These are phyloP conservation scores for Eimeria acervulina DNA, from an alignment of 169 alveolate species.

Conservation along the genomic window DNA sequence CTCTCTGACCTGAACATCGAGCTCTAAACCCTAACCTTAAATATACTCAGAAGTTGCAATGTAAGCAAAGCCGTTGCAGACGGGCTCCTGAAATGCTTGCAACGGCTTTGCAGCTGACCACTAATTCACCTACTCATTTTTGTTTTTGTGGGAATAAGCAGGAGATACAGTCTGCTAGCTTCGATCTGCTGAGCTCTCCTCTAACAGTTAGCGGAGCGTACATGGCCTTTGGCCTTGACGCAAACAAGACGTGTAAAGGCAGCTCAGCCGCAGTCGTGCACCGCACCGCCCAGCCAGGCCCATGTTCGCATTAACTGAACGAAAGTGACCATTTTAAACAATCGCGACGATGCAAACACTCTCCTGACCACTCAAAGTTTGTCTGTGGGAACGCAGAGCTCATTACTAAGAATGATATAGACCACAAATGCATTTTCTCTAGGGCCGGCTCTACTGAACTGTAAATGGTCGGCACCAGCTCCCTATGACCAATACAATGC, in stretches of 20 bases:
- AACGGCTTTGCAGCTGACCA: background rate
- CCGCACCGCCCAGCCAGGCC: background rate
- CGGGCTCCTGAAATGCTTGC: background rate
- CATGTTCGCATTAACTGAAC: background rate
- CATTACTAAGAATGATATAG: background rate
- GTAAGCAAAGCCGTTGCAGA: background rate
- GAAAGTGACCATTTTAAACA: background rate
- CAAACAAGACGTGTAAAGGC: background rate
- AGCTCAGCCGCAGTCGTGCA: background rate
- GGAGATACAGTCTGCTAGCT: background rate
- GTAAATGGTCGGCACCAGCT: background rate
- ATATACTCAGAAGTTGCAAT: background rate
- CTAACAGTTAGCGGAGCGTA: background rate
- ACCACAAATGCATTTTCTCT: background rate
- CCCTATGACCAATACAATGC: background rate
- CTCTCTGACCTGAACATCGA: background rate
- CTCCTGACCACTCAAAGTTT: background rate
- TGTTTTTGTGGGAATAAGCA: background rate
- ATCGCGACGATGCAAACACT: background rate
- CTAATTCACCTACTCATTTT: background rate
- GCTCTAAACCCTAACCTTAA: background rate
- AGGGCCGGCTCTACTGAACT: background rate
- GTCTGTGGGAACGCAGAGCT: background rate
- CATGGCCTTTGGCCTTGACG: background rate
- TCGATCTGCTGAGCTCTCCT: background rate